Evolutionary conservation across 208 protist genomes (phyloP).

Genomic region (Leishmania aethiopica): DNA sequence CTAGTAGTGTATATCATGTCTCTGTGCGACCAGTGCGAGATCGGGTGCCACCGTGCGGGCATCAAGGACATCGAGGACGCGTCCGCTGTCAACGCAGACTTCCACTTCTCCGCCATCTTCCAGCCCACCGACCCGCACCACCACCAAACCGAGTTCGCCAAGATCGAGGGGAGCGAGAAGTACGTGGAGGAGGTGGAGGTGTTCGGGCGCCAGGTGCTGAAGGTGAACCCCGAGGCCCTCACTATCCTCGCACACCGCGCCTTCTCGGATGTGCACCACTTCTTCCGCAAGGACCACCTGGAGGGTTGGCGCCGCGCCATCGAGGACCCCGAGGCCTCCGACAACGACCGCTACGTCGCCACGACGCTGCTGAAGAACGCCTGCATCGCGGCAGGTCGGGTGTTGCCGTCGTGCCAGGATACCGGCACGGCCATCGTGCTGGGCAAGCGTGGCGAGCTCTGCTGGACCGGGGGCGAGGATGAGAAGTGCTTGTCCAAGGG

Average conservation of each 20-base stretch:
- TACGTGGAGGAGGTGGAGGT: constrained; percentile 82
- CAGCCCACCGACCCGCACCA: constrained; percentile 81
- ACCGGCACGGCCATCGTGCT: constrained; percentile 98
- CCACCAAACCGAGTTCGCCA: constrained; percentile 86
- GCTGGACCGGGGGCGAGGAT: constrained; percentile 96
- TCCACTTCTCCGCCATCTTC: constrained; percentile 87
- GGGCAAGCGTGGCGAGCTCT: constrained; percentile 96
- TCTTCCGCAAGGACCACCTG: constrained; percentile 96
- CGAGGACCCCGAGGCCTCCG: constrained; percentile 94
- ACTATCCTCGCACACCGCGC: constrained; percentile 85
- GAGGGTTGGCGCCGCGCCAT: constrained; percentile 94
- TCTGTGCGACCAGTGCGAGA: constrained; percentile 78
- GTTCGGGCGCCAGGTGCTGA: constrained; percentile 74
- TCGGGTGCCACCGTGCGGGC: constrained; percentile 50
- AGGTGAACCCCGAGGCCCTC: constrained; percentile 93
- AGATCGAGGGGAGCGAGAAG: constrained; percentile 74
- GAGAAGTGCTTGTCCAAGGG: constrained; percentile 94
- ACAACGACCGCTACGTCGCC: constrained; percentile 97
- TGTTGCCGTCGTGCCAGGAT: constrained; percentile 96
- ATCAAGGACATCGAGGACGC: constrained; percentile 81
- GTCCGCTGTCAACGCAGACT: constrained; percentile 43
- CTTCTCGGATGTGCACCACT: constrained; percentile 95
- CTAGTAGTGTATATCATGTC: constrained; percentile 20
- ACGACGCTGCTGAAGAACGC: constrained; percentile 97
- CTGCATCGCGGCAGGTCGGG: constrained; percentile 90